A percentile compares a stretch with the other conserved stretches of the same genome.
Conservation (phyloP, 352 stramenopile species). For the Pythium vanterpoolii region DNA sequence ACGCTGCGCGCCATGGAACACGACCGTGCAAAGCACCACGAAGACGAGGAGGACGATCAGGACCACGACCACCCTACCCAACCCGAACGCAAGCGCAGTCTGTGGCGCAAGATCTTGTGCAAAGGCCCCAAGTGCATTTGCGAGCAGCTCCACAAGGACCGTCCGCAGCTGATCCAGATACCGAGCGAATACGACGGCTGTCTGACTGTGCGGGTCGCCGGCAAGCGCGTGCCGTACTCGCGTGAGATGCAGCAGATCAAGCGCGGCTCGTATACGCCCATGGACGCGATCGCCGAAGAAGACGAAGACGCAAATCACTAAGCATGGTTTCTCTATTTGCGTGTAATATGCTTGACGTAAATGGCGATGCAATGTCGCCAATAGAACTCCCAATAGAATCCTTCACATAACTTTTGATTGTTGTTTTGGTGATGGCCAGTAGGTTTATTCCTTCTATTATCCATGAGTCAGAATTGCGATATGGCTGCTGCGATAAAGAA, state of each 20-base stretch:
- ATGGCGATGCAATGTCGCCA: neutral
- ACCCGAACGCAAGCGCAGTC: slow-evolving; percentile 36
- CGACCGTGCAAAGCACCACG: neutral
- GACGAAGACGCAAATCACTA: neutral
- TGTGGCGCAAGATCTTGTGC: slow-evolving; percentile 54
- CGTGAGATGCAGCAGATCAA: slow-evolving; percentile 46
- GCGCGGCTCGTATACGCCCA: slow-evolving; percentile 36
- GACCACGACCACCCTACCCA: neutral
- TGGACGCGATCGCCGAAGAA: slow-evolving; percentile 48
- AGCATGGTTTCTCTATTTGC: neutral
- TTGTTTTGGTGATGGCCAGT: no score
- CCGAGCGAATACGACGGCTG: slow-evolving; percentile 44
- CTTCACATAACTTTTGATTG: no score
- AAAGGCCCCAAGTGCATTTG: slow-evolving; percentile 59
- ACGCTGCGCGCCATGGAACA: slow-evolving; percentile 10
- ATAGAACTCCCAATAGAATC: no score
- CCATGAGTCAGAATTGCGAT: no score
- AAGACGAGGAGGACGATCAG: slow-evolving; percentile 14
- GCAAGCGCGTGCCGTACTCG: slow-evolving; percentile 51
- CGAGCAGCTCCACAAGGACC: slow-evolving; percentile 15
- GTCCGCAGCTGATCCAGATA: slow-evolving; percentile 33
- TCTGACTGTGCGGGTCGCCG: slow-evolving; percentile 37
- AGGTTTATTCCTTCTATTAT: no score
- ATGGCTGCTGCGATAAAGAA: no score
- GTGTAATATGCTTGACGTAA: neutral